Conservation (phyloP, 139 green algal genomes). For the Chlorella sorokiniana region DNA sequence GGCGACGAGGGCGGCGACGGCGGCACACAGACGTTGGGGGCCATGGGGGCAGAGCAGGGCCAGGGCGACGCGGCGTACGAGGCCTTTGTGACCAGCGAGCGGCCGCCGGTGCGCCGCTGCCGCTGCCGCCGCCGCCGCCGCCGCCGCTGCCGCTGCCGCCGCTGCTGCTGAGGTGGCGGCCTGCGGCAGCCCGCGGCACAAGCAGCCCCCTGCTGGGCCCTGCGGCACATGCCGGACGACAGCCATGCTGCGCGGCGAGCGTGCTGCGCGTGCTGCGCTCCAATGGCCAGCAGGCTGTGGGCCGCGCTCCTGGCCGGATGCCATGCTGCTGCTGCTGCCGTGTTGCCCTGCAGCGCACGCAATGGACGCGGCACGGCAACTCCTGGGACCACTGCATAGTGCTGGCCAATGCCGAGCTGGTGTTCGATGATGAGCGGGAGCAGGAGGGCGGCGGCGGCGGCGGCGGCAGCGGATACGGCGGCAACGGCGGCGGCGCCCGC, state of each 20-base stretch:
- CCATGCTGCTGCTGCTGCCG: too few relatives aligned
- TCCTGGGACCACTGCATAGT: constrained; percentile 44
- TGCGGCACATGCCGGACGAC: too few relatives aligned
- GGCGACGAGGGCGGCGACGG: not conserved
- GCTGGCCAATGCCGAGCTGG: constrained; percentile 34
- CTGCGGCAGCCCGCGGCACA: not conserved
- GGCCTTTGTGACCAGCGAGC: constrained; percentile 44
- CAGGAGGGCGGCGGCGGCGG: not conserved
- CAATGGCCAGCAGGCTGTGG: too few relatives aligned
- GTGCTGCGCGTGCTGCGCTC: too few relatives aligned
- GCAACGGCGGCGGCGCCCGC: not conserved
- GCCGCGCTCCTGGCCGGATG: not conserved
- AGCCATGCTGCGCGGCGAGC: too few relatives aligned
- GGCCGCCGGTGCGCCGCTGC: constrained; percentile 16
- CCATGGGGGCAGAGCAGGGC: not conserved
- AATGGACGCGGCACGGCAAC: constrained; percentile 31
- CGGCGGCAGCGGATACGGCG: not conserved
- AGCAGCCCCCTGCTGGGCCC: not conserved
- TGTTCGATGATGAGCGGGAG: constrained; percentile 22
- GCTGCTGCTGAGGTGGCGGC: not conserved
- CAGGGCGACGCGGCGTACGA: constrained; percentile 31
- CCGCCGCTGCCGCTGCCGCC: not conserved
- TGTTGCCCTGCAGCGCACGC: constrained; percentile 2
- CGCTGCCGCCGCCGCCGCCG: not conserved
- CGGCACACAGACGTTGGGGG: not conserved